Conservation (phyloP, 495 filamentous ascomycete species). For the Penicillium tannophilum region DNA sequence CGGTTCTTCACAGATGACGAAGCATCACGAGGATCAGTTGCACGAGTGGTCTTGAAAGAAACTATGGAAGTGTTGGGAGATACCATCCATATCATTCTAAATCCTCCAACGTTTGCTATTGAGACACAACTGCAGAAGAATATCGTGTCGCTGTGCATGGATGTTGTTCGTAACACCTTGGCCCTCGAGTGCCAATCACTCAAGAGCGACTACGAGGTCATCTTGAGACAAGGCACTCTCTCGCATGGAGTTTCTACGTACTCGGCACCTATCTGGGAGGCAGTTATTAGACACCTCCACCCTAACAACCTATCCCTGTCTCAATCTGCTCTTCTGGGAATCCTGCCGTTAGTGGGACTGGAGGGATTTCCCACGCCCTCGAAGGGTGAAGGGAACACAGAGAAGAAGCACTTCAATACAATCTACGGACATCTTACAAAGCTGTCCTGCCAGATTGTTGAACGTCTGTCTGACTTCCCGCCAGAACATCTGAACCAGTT, state of each 20-base stretch:
- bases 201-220: conserved; percentile 67
- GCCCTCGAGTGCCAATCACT: conserved; percentile 75
- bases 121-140: conserved; percentile 39
- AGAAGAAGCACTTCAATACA: conserved; percentile 70
- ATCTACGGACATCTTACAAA: conserved; percentile 69
- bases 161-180: conserved; percentile 70
- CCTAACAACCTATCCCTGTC: conserved; percentile 66
- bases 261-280: conserved; percentile 73
- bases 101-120: conserved; percentile 42
- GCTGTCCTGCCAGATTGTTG: conserved; percentile 70
- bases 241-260: conserved; percentile 67
- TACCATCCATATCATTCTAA: conserved; percentile 48
- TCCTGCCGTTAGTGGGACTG: conserved; percentile 65
- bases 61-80: conserved; percentile 53
- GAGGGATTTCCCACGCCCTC: conserved; percentile 65
- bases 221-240: conserved; percentile 59
- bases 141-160: conserved; percentile 49
- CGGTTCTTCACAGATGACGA: conserved; percentile 54
- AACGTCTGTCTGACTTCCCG: conserved; percentile 73
- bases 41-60: conserved; percentile 54
- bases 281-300: conserved; percentile 67
- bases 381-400: conserved; percentile 50
- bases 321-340: conserved; percentile 68
- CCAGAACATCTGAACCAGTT: conserved; percentile 63
- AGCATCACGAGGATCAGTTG: conserved; percentile 50